Evolutionary conservation across 805 yeast genomes (phyloP), one percentile per base, ranked within the genome.

Genomic region (Monosporozyma solicola): DNA sequence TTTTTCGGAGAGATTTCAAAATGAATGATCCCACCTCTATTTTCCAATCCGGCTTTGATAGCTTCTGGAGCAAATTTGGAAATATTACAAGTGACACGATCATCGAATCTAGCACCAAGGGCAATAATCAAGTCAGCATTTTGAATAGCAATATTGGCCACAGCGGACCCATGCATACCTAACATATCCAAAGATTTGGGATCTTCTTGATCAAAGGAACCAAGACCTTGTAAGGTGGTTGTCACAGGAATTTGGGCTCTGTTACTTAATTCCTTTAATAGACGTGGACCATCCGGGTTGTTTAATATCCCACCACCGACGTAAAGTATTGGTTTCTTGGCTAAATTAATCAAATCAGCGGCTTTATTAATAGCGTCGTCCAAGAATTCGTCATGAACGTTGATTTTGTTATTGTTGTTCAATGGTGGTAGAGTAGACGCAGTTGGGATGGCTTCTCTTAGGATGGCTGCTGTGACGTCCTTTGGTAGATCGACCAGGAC

Each of bases 61-160:
- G 98, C 98, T 53, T 74, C 87, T 54, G 99, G 99, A 47, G 98
- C 99, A 70, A 94, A 94, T 68, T 86, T 86, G 56, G 87, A 59
- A 53, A 94, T 77, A 64, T 80, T 80, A 65, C 94, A 85, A 48
- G 99, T 94, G 63, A 94, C 99, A 77, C 99, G 91, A 75, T 94
- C 99, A 73, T 94, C 99, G 65, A 94, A 94, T 70, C 99, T 82
- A 41, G 98, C 97, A 69, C 99, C 99, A 46, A 94, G 77, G n/a
- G 98, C 98, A 57, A 94, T 73, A 66, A 94, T 87, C 63, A 91
- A 75, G 72, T 94, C 99, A 44, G 98, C 96, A 55, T 82, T 77
- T 75, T 94, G 99, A 61, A 94, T 85, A 51, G 98, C 95, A 64
- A 86, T 69, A 77, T 94, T 94, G 61, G 99, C 99, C 62, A 89